Percentiles rank a stretch among this genome's conserved stretches.
phyloP scores from a whole-genome alignment of 2,329 filamentous ascomycete genomes.

The Trichoderma citrinoviride region DNA sequence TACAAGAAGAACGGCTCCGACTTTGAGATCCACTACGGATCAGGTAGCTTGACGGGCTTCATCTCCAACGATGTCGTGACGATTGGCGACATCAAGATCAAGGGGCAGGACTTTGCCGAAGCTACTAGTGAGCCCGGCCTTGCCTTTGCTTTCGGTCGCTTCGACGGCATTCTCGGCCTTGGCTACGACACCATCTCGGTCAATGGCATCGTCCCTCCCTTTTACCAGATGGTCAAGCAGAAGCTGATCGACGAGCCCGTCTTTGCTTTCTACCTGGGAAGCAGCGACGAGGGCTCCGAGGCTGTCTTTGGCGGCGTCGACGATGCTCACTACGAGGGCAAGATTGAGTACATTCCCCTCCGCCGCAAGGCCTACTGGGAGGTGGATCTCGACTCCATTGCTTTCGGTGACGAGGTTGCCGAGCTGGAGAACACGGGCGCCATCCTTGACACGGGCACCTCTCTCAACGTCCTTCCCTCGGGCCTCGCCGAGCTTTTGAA shows the following conservation, averaged over 20 bases:
- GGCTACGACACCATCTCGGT: constrained; percentile 97
- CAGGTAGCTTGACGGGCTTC: constrained; percentile 88
- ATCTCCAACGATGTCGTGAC: constrained; percentile 82
- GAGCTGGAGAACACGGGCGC: constrained; percentile 93
- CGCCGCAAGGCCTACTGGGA: constrained; percentile 99
- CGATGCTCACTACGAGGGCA: constrained; percentile 74
- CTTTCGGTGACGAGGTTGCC: constrained; percentile 79
- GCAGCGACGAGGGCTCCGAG: constrained; percentile 72
- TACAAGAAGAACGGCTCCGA: constrained; percentile 91
- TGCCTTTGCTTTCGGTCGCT: constrained; percentile 95
- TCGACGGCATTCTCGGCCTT: constrained; percentile 94
- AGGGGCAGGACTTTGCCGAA: constrained; percentile 93
- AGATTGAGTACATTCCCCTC: constrained; percentile 89
- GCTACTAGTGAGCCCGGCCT: constrained; percentile 93
- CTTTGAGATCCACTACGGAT: constrained; percentile 95
- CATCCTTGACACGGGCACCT: constrained; percentile 97
- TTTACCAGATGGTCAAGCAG: constrained; percentile 94
- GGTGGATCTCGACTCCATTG: constrained; percentile 90
- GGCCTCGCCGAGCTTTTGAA: constrained; percentile 94
- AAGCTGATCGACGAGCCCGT: constrained; percentile 85
- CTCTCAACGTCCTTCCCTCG: constrained; percentile 89
- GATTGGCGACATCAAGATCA: constrained; percentile 86
- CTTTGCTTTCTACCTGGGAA: constrained; percentile 93
- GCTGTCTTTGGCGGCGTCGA: constrained; percentile 88
- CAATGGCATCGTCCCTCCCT: constrained; percentile 89